Conservation (phyloP, 2,329 filamentous ascomycete species). For the Phyllachora maydis region DNA sequence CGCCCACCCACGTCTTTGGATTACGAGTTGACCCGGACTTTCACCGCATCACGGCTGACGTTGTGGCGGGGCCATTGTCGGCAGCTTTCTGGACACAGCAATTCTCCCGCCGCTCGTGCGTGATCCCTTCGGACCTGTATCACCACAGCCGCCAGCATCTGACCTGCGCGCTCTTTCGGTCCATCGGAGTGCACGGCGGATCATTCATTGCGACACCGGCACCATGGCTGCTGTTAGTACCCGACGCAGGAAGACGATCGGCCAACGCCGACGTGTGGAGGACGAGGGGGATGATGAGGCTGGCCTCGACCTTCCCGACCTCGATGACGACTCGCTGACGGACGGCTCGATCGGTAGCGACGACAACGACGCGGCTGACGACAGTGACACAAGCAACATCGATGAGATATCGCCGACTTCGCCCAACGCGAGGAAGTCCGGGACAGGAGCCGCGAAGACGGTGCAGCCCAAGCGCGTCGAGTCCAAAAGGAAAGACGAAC, state of each 20-base stretch:
- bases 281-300: conserved; percentile 53
- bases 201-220: conserved; percentile 2
- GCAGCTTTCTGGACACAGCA: too few species aligned
- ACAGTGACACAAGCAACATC: conserved; percentile 44
- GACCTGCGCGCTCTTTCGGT: too few species aligned
- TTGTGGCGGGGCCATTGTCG: too few species aligned
- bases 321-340: conserved; percentile 45
- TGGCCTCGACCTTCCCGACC: conserved; percentile 29
- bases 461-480: conserved; percentile 9
- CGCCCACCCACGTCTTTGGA: too few species aligned
- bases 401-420: conserved; percentile 32
- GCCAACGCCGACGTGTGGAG: conserved; percentile 45
- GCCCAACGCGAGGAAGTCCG: conserved; percentile 17
- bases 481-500: conserved; percentile 13
- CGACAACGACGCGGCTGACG: conserved; percentile 35
- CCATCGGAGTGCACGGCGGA: too few species aligned
- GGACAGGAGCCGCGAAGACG: conserved; percentile 18
- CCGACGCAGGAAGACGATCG: conserved; percentile 44
- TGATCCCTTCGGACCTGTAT: too few species aligned
- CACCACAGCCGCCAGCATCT: too few species aligned
- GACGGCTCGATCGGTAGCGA: conserved; percentile 43
- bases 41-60: too few species aligned
- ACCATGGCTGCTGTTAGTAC: conserved; percentile 12
- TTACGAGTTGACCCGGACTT: too few species aligned
- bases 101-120: too few species aligned